These are phyloP conservation scores for Cryptosporidium parvum DNA, from an alignment of 169 alveolate species.

Conservation along the genomic window DNA sequence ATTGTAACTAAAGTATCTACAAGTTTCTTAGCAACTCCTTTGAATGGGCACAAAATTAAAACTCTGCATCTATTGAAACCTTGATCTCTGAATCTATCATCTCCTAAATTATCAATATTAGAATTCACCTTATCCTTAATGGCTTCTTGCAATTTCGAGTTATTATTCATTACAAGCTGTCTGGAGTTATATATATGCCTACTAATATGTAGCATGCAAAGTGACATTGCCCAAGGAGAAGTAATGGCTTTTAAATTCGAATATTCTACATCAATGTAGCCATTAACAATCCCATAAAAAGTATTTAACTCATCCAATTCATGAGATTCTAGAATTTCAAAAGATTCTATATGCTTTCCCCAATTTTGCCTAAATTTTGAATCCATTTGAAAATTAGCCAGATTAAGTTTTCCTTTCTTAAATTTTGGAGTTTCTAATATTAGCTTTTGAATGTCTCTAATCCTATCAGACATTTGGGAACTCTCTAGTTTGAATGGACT, in stretches of 20 bases:
- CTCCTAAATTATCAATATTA: constrained; percentile 50
- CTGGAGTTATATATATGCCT: constrained; percentile 55
- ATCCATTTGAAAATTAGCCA: constrained; percentile 13
- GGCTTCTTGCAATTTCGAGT: constrained; percentile 18
- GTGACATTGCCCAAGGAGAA: constrained; percentile 60
- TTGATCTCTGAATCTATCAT: constrained; percentile 80
- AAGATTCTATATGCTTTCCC: constrained; percentile 1
- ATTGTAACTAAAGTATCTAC: constrained; percentile 80
- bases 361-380: constrained; percentile 33
- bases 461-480: constrained; percentile 16
- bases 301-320: constrained; percentile 68
- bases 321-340: background rate
- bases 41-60: constrained; percentile 83
- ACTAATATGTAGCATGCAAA: constrained; percentile 33
- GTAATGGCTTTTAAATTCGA: constrained; percentile 48
- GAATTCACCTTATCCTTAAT: constrained; percentile 35
- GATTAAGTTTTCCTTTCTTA: background rate
- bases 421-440: background rate
- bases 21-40: constrained; percentile 82
- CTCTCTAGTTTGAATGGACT: constrained; percentile 13
- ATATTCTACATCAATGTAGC: constrained; percentile 78
- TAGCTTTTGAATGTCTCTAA: constrained; percentile 2
- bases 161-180: constrained; percentile 30
- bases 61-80: constrained; percentile 89
- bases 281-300: constrained; percentile 76